Conservation (phyloP, 345 rosid genomes). For the Arabis hirsuta region DNA sequence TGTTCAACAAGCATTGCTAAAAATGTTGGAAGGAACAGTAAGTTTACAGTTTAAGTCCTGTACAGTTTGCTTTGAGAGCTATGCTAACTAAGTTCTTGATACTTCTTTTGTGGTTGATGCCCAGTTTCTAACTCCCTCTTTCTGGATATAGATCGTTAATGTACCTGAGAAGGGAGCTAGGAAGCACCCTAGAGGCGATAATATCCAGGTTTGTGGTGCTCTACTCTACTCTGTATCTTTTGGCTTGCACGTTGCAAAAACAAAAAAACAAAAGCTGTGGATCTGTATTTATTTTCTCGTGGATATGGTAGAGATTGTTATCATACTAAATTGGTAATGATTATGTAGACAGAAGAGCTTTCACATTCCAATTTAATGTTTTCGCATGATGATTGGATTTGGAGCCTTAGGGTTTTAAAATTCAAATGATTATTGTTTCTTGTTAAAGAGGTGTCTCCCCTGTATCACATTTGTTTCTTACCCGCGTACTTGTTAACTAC, state of each 20-base stretch:
- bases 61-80: constrained; percentile 19
- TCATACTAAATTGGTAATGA: not conserved
- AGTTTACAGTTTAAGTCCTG: constrained; percentile 45
- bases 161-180: constrained; percentile 99
- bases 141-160: constrained; percentile 75
- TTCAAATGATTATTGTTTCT: not conserved
- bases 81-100: not conserved
- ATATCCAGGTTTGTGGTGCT: constrained; percentile 78
- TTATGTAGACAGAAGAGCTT: not conserved
- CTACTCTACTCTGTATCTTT: constrained; percentile 27
- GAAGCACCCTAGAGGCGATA: constrained; percentile 98
- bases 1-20: constrained; percentile 95
- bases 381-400: constrained; percentile 19
- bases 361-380: constrained; percentile 2
- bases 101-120: constrained; percentile 12
- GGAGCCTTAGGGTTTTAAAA: not conserved
- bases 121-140: constrained; percentile 25
- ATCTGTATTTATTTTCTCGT: not conserved
- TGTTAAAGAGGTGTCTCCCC: not conserved
- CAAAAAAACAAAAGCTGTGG: not conserved
- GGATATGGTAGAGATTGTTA: not conserved
- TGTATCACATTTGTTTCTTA: constrained; percentile 24
- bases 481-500: not conserved
- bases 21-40: constrained; percentile 99
- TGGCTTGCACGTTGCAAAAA: constrained; percentile 4